Evolutionary conservation across 2,329 filamentous ascomycete species (phyloP), one percentile per base, ranked within the genome.

Genomic region (Harringtonia aguacate): DNA sequence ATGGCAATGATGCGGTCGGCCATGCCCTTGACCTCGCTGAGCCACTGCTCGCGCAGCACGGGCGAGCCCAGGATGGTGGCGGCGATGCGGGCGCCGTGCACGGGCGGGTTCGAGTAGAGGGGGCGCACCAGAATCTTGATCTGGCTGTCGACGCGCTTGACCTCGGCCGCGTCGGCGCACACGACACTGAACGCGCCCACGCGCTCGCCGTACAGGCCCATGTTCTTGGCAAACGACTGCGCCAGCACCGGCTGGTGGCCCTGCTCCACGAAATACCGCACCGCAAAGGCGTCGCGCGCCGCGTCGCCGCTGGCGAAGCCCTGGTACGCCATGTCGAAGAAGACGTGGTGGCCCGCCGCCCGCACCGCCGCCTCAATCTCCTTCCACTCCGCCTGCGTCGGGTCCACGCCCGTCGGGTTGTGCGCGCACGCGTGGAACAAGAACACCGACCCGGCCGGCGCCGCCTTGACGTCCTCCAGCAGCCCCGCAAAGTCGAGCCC

Each of bases 281-380:
- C 77, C 49, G 92, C 86, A 62, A 90, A 97, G 52, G 92, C 92
- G 63, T 98, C 90, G 66, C 81, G 81, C 73, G 94, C 79, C 52
- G 86, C 92, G 68, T 94, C 79, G 55, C 90, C 90, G 52, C 84
- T 92, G 56, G 90, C 90, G 61, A 98, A 97, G 57, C 90, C 90
- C 71, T 98, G 90, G 76, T 98, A 98, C 52, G 90, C 90, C 89
- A 95, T 95, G 67, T 97, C 90, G 71, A 97, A 98, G 79, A 98
- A 95, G 57, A 87, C 81, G 64, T 84, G 94, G 76, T 97, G 90
- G 41, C 75, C 81, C 64, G 84, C 80, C 62, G 79, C 76, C 77
- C 94, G 94, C 66, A 95, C 80, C 49, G 83, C 84, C 49, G 84
- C 70, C 66, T 85, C 86, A 64, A 98, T 92, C 70, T 90, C 73